Evolutionary conservation across 2,329 filamentous ascomycete species (phyloP).

Genomic region (Hymenoscyphus fructigenus): DNA sequence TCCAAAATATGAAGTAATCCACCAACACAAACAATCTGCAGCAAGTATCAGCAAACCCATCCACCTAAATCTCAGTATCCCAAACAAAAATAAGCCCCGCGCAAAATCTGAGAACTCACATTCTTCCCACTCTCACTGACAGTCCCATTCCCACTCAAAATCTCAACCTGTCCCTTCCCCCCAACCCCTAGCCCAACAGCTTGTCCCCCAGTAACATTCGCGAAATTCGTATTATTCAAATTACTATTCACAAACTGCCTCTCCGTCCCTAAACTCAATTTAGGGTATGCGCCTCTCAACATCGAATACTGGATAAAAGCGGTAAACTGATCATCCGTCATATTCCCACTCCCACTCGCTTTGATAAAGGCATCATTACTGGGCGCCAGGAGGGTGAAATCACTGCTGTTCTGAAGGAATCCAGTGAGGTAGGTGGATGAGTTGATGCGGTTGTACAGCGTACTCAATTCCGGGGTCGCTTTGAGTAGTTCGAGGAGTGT

Average conservation of each 20-base stretch:
- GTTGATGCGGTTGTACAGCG: constrained; percentile 19
- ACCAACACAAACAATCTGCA: constrained; percentile 54
- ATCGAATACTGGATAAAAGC: constrained; percentile 26
- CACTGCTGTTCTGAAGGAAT: constrained; percentile 18
- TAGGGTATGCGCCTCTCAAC: constrained; percentile 22
- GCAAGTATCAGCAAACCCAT: too few relatives aligned
- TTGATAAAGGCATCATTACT: constrained; percentile 18
- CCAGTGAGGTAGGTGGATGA: constrained; percentile 13
- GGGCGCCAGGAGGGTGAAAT: constrained; percentile 25
- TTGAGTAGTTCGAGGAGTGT: constrained; percentile 20
- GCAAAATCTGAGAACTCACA: constrained; percentile 41
- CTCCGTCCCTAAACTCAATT: constrained; percentile 16
- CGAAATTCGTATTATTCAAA: constrained; percentile 18
- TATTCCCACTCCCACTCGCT: constrained; percentile 5
- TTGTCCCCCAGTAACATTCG: constrained; percentile 29
- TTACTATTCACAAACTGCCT: constrained; percentile 24
- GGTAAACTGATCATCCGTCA: constrained; percentile 18
- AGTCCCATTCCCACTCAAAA: constrained; percentile 21
- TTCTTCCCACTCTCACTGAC: constrained; percentile 34
- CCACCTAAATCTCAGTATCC: too few relatives aligned
- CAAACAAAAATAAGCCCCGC: too few relatives aligned
- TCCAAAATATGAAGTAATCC: constrained; percentile 56
- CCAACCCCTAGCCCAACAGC: constrained; percentile 19
- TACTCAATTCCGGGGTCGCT: constrained; percentile 21
- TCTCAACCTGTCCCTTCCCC: constrained; percentile 13